phyloP scores from a whole-genome alignment of 2,329 filamentous ascomycete genomes.

The Fusarium sp. region DNA sequence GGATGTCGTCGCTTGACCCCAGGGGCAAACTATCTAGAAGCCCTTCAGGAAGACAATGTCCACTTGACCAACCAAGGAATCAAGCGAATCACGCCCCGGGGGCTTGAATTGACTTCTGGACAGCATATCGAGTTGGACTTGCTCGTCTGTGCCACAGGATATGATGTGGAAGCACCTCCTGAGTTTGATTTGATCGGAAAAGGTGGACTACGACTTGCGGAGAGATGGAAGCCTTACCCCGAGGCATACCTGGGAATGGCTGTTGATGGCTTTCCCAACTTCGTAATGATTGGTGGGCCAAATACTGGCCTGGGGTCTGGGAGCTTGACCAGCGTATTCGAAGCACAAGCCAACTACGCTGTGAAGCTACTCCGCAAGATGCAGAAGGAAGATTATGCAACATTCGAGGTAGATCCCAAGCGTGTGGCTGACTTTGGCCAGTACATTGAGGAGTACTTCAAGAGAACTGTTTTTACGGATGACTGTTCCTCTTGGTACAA shows the following conservation, averaged over 20 bases:
- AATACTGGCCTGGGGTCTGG: conserved; percentile 62
- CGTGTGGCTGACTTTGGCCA: conserved; percentile 20
- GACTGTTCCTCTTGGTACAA: conserved; percentile 30
- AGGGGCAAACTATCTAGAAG: conserved; percentile 25
- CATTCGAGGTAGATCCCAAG: conserved; percentile 5
- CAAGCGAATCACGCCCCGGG: background rate
- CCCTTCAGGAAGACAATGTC: conserved; percentile 22
- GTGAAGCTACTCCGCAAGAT: conserved; percentile 42
- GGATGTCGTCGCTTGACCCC: conserved; percentile 29
- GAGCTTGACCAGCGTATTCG: conserved; percentile 60
- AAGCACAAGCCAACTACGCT: conserved; percentile 55
- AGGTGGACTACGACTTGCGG: conserved; percentile 51
- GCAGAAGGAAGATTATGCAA: conserved; percentile 40
- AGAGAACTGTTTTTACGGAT: conserved; percentile 24
- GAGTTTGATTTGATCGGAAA: conserved; percentile 55
- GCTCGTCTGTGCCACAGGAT: conserved; percentile 28
- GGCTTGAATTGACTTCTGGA: conserved; percentile 5
- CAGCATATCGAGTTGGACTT: conserved; percentile 9
- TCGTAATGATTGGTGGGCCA: conserved; percentile 62
- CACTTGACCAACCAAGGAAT: conserved; percentile 3
- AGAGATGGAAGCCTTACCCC: conserved; percentile 55
- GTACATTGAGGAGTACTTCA: conserved; percentile 32
- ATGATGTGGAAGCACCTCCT: conserved; percentile 20
- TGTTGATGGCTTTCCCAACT: conserved; percentile 62
- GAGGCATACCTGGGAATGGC: conserved; percentile 60